Base-by-base conservation (phyloP, 1,284 basidiomycete species). In the Agroathelia rolfsii region DNA sequence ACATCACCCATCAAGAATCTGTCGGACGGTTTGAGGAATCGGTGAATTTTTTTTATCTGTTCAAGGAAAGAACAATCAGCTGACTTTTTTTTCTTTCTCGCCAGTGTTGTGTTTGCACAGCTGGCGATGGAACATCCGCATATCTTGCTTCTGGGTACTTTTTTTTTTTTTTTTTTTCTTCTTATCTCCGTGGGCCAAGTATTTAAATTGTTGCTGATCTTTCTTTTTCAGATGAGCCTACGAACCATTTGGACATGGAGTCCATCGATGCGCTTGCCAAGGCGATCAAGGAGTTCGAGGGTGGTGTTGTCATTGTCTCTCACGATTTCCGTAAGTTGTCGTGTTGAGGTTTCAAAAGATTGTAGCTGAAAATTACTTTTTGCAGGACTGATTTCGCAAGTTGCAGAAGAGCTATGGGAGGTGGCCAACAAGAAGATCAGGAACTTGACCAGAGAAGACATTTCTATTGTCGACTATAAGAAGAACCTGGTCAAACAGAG, bases 351-450 rank as follows among this genome's bases (percentile, higher is more conserved):
- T 30, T 24, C 35, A 13, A 28, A 28, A 13, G 23, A 36, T 25
- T 30, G 39, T 34, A 30, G 31, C n/a, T n/a, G n/a, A n/a, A n/a
- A n/a, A n/a, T n/a, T n/a, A n/a, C n/a, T n/a, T n/a, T n/a, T n/a
- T n/a, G n/a, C 49, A 77, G 81, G 82, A 51, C 76, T 94, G 42
- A 94, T 94, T 56, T 84, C 83, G 34, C 92, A 95, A 63, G 90
- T 95, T 28, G 92, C 89, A 34, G 83, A 97, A 55, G 93, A 97
- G 57, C 76, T 98, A 8, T 98, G 94, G 94, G 94, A 98, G 61
- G 94, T 98, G 39, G 90, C 90, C 57, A 73, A 92, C 58, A 81
- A 83, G 60, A 89, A 87, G 57, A 93, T 98, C 56, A 75, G 76
- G 58, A 96, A 97, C 64, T 61, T 98, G 43, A 86, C 89, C 18